Conservation (phyloP, 2,329 filamentous ascomycete species). For the Ceratocystis cubensis region DNA sequence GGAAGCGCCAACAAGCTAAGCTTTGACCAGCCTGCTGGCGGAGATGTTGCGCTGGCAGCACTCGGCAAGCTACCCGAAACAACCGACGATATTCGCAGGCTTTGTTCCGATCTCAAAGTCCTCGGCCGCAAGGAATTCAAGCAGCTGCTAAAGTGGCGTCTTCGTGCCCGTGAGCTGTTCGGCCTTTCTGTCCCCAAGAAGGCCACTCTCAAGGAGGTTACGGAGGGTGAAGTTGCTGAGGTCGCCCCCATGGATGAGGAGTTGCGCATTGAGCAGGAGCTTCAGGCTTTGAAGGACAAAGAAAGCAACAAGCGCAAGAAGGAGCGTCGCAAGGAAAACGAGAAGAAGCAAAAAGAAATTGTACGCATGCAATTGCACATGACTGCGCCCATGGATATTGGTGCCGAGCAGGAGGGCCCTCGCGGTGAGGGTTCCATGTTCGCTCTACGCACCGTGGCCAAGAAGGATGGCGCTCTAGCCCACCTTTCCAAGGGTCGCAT, state of each 20-base stretch:
- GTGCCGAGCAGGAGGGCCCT: constrained; percentile 72
- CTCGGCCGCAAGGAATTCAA: constrained; percentile 93
- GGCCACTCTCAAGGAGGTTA: constrained; percentile 35
- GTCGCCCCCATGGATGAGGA: constrained; percentile 92
- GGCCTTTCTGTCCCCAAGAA: constrained; percentile 66
- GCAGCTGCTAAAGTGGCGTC: constrained; percentile 72
- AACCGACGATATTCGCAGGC: constrained; percentile 64
- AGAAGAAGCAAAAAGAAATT: constrained; percentile 86
- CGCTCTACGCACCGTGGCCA: constrained; percentile 67
- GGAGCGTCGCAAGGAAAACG: constrained; percentile 76
- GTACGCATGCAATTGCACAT: constrained; percentile 97
- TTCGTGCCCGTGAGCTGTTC: constrained; percentile 82
- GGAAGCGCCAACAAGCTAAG: constrained; percentile 73
- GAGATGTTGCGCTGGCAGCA: constrained; percentile 75
- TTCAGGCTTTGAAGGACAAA: constrained; percentile 70
- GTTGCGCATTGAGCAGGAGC: constrained; percentile 73
- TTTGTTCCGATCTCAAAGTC: constrained; percentile 75
- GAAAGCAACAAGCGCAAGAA: constrained; percentile 67
- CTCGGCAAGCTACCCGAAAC: constrained; percentile 78
- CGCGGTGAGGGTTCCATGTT: constrained; percentile 77
- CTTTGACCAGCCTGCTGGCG: constrained; percentile 67
- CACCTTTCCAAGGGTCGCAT: constrained; percentile 64
- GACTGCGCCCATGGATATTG: constrained; percentile 90
- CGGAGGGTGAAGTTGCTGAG: constrained; percentile 59
- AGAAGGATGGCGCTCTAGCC: constrained; percentile 48